Evolutionary conservation across 805 yeast genomes (phyloP).

Genomic region (Pichia scutulata): DNA sequence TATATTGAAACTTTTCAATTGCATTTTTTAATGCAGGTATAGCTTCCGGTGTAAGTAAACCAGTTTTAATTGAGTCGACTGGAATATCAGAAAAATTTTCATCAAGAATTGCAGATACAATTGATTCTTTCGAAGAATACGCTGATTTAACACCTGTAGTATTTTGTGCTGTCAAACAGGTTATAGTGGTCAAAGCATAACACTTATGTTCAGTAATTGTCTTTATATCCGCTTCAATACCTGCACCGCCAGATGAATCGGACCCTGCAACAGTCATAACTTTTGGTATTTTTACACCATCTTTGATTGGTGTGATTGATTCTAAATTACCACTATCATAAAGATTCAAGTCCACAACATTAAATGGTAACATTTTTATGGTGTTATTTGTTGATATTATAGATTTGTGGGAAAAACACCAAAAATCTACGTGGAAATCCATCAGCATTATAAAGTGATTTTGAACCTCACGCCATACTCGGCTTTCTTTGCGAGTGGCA

Average conservation of each 20-base stretch:
- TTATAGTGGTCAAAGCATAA: constrained; percentile 69
- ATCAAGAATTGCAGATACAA: constrained; percentile 2
- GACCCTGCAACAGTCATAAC: constrained; percentile 62
- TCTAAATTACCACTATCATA: neutral
- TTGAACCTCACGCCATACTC: no score
- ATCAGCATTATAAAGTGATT: no score
- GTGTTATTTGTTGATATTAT: neutral
- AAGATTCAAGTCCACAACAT: neutral
- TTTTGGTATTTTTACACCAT: constrained; percentile 22
- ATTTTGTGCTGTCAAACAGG: constrained; percentile 80
- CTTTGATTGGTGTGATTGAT: constrained; percentile 3
- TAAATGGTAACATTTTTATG: neutral
- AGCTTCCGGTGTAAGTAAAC: constrained; percentile 57
- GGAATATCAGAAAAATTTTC: constrained; percentile 27
- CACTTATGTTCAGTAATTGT: constrained; percentile 74
- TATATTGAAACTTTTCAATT: constrained; percentile 22
- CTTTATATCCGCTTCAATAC: constrained; percentile 85
- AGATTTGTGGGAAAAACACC: neutral
- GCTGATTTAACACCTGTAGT: constrained; percentile 31
- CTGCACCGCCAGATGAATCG: constrained; percentile 89
- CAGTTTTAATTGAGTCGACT: constrained; percentile 67
- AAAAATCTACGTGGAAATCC: no score
- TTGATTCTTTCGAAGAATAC: neutral
- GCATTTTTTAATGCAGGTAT: constrained; percentile 31
- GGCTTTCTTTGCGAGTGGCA: no score